phyloP scores from a whole-genome alignment of 208 protist genomes.

The Trypanosoma cruzi region DNA sequence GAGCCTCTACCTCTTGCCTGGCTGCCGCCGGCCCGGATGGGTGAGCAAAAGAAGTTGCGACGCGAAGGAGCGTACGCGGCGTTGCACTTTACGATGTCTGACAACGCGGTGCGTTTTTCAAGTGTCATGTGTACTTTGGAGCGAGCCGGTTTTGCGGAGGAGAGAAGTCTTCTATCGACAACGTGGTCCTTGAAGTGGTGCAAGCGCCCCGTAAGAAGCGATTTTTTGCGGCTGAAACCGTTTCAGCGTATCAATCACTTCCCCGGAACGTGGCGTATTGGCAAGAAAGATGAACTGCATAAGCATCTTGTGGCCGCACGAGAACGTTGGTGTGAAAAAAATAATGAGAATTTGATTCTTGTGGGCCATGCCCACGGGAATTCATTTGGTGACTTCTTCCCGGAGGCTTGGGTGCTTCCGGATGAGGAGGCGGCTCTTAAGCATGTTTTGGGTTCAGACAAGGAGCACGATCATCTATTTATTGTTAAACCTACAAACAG shows the following conservation, averaged over 20 bases:
- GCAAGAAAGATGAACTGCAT: slow-evolving; percentile 83
- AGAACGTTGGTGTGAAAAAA: slow-evolving; percentile 16
- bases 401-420: slow-evolving; percentile 51
- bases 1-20: slow-evolving; percentile 9
- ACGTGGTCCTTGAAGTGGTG: slow-evolving; percentile 70
- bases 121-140: slow-evolving; percentile 50
- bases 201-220: slow-evolving; percentile 58
- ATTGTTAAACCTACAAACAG: slow-evolving; percentile 75
- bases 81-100: slow-evolving; percentile 49
- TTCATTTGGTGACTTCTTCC: slow-evolving; percentile 44
- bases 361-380: no score
- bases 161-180: slow-evolving; percentile 38
- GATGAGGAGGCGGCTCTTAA: slow-evolving; percentile 40
- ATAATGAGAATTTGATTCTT: no score
- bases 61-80: slow-evolving; percentile 30
- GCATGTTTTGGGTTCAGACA: slow-evolving; percentile 25
- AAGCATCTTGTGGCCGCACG: slow-evolving; percentile 42
- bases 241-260: slow-evolving; percentile 93
- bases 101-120: slow-evolving; percentile 58
- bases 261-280: slow-evolving; percentile 79
- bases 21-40: neutral
- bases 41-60: neutral
- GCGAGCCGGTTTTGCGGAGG: slow-evolving; percentile 43
- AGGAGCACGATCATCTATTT: slow-evolving; percentile 47
- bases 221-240: slow-evolving; percentile 34